Percentiles rank a stretch among this genome's conserved stretches.
phyloP scores from a whole-genome alignment of 148 eudicot species.

The Hydrangea macrophylla region DNA sequence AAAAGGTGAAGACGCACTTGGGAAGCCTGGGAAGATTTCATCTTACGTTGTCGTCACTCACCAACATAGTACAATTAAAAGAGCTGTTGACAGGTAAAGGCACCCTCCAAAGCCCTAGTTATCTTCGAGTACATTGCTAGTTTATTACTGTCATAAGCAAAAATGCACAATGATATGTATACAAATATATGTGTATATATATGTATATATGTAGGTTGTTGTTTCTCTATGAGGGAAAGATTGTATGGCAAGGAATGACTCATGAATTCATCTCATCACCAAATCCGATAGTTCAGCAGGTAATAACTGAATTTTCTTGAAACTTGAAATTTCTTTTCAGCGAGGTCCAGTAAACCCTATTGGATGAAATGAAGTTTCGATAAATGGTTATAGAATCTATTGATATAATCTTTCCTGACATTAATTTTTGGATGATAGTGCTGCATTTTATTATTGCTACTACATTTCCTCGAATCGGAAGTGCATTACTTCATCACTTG shows the following conservation, averaged over 20 bases:
- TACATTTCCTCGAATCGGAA: not conserved
- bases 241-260: slow-evolving; percentile 94
- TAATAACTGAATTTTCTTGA: slow-evolving; percentile 16
- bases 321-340: not conserved
- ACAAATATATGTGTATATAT: too few relatives aligned
- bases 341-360: not conserved
- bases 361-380: not conserved
- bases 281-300: slow-evolving; percentile 90
- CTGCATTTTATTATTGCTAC: not conserved
- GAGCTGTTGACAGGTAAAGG: slow-evolving; percentile 92
- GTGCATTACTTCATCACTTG: not conserved
- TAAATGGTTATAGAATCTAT: not conserved
- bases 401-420: not conserved
- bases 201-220: too few relatives aligned
- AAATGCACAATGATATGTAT: slow-evolving; percentile 19
- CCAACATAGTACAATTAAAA: slow-evolving; percentile 88
- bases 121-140: not conserved
- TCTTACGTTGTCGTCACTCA: slow-evolving; percentile 89
- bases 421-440: not conserved
- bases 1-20: slow-evolving; percentile 70
- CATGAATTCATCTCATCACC: slow-evolving; percentile 76
- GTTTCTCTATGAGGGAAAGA: slow-evolving; percentile 77
- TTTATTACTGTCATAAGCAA: not conserved
- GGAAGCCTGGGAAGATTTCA: slow-evolving; percentile 75
- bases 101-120: slow-evolving; percentile 5